phyloP scores from a whole-genome alignment of 495 filamentous ascomycete genomes.

The Antarctomyces pellizariae region DNA sequence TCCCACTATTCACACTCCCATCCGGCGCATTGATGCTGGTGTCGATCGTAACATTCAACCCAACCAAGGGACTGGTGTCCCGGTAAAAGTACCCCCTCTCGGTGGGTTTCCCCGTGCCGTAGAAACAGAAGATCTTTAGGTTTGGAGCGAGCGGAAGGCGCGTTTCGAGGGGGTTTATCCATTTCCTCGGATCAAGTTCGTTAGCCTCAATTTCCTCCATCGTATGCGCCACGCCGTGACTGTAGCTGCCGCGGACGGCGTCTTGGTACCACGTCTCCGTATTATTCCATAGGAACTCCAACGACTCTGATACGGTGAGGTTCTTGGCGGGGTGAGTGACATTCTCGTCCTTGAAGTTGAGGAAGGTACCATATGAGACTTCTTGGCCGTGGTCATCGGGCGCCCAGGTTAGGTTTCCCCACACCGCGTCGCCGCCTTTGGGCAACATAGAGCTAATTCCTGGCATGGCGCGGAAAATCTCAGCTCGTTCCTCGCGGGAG shows the following conservation, averaged over 20 bases:
- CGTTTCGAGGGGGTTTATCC: slow-evolving; percentile 87
- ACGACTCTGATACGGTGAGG: slow-evolving; percentile 52
- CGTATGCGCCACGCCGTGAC: slow-evolving; percentile 70
- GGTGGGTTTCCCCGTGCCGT: slow-evolving; percentile 73
- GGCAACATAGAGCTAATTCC: slow-evolving; percentile 91
- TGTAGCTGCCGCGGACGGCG: slow-evolving; percentile 50
- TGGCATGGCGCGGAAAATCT: slow-evolving; percentile 93
- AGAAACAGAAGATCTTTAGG: slow-evolving; percentile 96
- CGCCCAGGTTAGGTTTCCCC: slow-evolving; percentile 77
- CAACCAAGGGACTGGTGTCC: slow-evolving; percentile 40
- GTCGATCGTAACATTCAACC: slow-evolving; percentile 77
- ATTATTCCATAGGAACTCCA: slow-evolving; percentile 53
- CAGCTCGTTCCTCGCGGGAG: slow-evolving; percentile 64
- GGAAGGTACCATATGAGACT: slow-evolving; percentile 52
- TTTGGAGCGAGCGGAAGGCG: slow-evolving; percentile 71
- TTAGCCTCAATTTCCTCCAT: slow-evolving; percentile 65
- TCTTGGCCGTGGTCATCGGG: slow-evolving; percentile 71
- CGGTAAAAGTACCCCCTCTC: slow-evolving; percentile 85
- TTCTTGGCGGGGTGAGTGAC: slow-evolving; percentile 37
- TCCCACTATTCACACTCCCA: slow-evolving; percentile 53
- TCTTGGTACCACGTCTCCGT: slow-evolving; percentile 70
- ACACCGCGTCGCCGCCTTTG: slow-evolving; percentile 83
- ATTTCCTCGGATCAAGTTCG: slow-evolving; percentile 57
- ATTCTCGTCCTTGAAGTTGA: slow-evolving; percentile 55
- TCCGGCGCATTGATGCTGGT: slow-evolving; percentile 42